Evolutionary conservation across 148 eudicot species (phyloP).

Genomic region (Silene latifolia): DNA sequence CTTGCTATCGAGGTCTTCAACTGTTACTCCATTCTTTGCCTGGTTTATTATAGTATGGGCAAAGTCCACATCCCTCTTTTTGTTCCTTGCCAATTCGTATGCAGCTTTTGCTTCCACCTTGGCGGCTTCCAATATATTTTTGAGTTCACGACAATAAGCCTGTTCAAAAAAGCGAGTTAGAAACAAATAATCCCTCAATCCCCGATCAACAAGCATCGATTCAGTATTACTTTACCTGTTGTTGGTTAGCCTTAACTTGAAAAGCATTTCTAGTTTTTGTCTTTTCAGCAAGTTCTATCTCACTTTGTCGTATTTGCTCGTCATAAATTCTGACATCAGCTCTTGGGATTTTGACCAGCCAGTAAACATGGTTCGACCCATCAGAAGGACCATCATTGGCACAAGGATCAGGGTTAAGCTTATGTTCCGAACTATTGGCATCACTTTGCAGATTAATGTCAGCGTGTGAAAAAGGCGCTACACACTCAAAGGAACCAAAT

Average conservation of each 20-base stretch:
- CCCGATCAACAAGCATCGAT: background rate
- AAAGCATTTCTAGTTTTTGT: conserved; percentile 56
- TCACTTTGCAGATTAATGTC: no score
- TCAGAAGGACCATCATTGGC: conserved; percentile 13
- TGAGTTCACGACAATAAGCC: conserved; percentile 37
- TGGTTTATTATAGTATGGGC: conserved; percentile 52
- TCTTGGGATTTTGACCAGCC: conserved; percentile 69
- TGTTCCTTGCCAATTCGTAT: conserved; percentile 43
- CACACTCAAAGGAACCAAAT: conserved; percentile 21
- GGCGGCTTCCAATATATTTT: conserved; percentile 39
- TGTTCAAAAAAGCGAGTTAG: conserved; percentile 32
- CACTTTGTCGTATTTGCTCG: conserved; percentile 51
- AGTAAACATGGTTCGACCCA: conserved; percentile 32
- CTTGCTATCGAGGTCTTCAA: conserved; percentile 58
- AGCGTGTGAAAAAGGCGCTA: no score
- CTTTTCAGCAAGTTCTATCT: conserved; percentile 51
- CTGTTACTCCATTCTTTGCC: conserved; percentile 71
- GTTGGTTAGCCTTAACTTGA: conserved; percentile 38
- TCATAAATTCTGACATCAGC: conserved; percentile 50
- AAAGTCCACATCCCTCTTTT: conserved; percentile 65
- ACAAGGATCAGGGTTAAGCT: background rate
- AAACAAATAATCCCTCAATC: conserved; percentile 5
- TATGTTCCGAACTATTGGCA: no score
- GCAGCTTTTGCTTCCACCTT: conserved; percentile 53
- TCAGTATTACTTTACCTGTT: conserved; percentile 40